Percentiles rank a stretch among this genome's conserved stretches.
Evolutionary conservation across 2,329 filamentous ascomycete species (phyloP).

Genomic region (Clonostachys rosea): DNA sequence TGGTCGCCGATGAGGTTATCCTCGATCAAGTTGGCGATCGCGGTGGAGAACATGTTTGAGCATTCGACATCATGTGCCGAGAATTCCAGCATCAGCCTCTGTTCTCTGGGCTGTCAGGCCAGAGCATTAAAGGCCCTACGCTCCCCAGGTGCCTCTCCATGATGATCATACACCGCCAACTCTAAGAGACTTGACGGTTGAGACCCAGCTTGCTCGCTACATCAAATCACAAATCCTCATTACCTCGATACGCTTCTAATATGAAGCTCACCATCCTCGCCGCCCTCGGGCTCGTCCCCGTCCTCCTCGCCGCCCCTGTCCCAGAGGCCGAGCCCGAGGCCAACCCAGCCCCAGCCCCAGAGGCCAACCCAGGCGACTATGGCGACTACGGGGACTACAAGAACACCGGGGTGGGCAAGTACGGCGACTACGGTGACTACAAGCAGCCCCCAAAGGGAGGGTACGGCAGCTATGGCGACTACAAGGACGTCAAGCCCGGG

Average conservation of each 20-base stretch:
- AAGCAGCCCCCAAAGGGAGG: slow-evolving; percentile 3
- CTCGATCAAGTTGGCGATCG: no score
- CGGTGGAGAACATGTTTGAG: no score
- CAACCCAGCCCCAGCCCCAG: slow-evolving; percentile 1
- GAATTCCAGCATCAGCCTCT: no score
- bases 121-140: no score
- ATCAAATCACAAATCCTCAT: no score
- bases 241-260: not conserved
- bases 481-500: not conserved
- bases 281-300: slow-evolving; percentile 14
- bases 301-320: slow-evolving; percentile 15
- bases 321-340: slow-evolving; percentile 9
- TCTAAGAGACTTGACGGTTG: no score
- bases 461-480: slow-evolving; percentile 3
- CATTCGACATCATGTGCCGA: no score
- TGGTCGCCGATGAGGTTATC: no score
- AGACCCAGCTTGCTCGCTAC: no score
- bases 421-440: slow-evolving; percentile 6
- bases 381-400: slow-evolving; percentile 4
- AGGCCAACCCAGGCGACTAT: not conserved
- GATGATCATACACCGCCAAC: no score
- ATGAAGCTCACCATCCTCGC: slow-evolving; percentile 22
- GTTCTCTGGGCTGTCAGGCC: no score
- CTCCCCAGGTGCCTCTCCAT: no score
- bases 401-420: not conserved